These are phyloP conservation scores for Metschnikowia gelsemii DNA, from an alignment of 805 yeast species.

Conservation along the genomic window DNA sequence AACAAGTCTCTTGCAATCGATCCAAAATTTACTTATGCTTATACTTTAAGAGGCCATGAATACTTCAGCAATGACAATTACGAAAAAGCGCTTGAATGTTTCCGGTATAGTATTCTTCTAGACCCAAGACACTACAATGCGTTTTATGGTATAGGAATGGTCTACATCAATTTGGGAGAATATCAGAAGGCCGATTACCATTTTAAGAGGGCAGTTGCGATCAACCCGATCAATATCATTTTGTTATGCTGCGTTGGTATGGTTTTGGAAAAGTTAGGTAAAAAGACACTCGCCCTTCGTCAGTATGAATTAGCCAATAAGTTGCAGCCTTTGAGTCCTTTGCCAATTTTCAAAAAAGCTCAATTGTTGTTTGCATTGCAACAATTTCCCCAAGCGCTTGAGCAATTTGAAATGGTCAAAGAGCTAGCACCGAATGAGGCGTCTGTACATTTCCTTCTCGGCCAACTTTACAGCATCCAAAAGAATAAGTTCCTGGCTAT, in stretches of 20 bases:
- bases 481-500: slow-evolving; percentile 76
- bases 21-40: slow-evolving; percentile 77
- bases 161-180: slow-evolving; percentile 81
- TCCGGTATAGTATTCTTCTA: slow-evolving; percentile 70
- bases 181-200: slow-evolving; percentile 80
- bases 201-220: slow-evolving; percentile 80
- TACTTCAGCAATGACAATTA: slow-evolving; percentile 82
- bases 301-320: slow-evolving; percentile 83
- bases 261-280: slow-evolving; percentile 77
- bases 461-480: slow-evolving; percentile 77
- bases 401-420: slow-evolving; percentile 68
- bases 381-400: slow-evolving; percentile 67
- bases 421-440: slow-evolving; percentile 92
- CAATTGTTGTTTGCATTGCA: slow-evolving; percentile 73
- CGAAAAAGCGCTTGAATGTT: slow-evolving; percentile 82
- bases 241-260: slow-evolving; percentile 91
- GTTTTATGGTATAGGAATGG: slow-evolving; percentile 94
- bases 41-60: slow-evolving; percentile 93
- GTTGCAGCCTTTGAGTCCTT: slow-evolving; percentile 79
- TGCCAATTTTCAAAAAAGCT: slow-evolving; percentile 87
- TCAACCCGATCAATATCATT: slow-evolving; percentile 88
- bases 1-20: slow-evolving; percentile 71
- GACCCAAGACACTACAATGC: slow-evolving; percentile 91
- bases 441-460: slow-evolving; percentile 84
- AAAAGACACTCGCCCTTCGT: slow-evolving; percentile 67